Evolutionary conservation across 345 rosid genomes (phyloP).

Genomic region (Aethionema arabicum): DNA sequence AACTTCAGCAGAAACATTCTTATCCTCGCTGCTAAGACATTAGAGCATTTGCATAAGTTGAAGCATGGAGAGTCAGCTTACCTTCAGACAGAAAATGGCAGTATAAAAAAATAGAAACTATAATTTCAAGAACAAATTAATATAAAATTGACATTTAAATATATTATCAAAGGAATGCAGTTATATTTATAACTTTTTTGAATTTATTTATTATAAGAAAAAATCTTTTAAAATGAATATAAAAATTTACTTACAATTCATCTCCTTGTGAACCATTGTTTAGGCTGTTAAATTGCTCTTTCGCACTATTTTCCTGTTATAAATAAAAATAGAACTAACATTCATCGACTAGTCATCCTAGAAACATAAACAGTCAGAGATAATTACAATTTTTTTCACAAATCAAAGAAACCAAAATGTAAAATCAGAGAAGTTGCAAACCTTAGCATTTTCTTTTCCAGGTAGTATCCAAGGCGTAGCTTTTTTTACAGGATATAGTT

Average conservation of each 20-base stretch:
- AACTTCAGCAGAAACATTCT: conserved; percentile 45
- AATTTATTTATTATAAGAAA: no score
- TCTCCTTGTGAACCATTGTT: no score
- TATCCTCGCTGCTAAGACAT: conserved; percentile 43
- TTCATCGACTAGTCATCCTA: no score
- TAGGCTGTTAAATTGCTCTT: conserved; percentile 44
- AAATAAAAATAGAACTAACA: conserved; percentile 21
- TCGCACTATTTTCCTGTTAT: conserved; percentile 51
- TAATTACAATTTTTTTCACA: neutral
- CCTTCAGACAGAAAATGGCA: conserved; percentile 15
- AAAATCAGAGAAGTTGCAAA: conserved; percentile 21
- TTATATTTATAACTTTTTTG: no score
- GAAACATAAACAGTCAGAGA: conserved; percentile 13
- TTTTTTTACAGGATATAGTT: conserved; percentile 76
- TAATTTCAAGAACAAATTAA: no score
- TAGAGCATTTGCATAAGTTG: conserved; percentile 19
- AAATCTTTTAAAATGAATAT: no score
- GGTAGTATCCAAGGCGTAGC: conserved; percentile 53
- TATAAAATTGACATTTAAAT: no score
- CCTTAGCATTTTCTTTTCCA: conserved; percentile 71
- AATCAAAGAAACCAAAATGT: conserved; percentile 17
- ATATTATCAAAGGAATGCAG: no score
- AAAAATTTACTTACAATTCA: no score
- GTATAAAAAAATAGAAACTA: no score
- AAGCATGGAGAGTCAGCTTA: conserved; percentile 1